Evolutionary conservation across 257 asterid genomes (phyloP).

Genomic region (Vinca minor): DNA sequence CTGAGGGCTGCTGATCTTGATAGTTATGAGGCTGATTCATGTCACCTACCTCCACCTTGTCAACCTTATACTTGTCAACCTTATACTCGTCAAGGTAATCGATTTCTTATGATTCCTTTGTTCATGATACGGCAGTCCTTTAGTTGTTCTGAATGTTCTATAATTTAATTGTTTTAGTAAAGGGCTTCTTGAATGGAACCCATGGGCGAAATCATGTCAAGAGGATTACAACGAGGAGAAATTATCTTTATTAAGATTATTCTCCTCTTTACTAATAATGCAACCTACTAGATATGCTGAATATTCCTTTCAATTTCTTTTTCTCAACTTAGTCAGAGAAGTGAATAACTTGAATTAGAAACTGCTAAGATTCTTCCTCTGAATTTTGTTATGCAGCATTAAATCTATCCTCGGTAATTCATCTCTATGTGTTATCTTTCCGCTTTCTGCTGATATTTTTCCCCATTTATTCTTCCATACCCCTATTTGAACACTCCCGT

Average conservation of each 20-base stretch:
- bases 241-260: neutral
- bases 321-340: too few species aligned
- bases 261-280: neutral
- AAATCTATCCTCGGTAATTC: too few species aligned
- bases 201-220: neutral
- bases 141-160: conserved; percentile 13
- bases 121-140: neutral
- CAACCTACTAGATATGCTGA: too few species aligned
- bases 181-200: neutral
- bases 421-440: too few species aligned
- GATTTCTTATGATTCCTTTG: conserved; percentile 2
- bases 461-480: too few species aligned
- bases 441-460: too few species aligned
- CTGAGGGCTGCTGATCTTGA: conserved; percentile 79
- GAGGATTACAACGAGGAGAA: neutral
- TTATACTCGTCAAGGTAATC: conserved; percentile 85
- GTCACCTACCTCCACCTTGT: conserved; percentile 97
- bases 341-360: too few species aligned
- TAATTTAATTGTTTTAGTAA: neutral
- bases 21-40: conserved; percentile 57
- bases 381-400: too few species aligned
- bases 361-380: too few species aligned
- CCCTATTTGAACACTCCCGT: too few species aligned
- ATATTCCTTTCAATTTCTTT: too few species aligned
- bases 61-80: conserved; percentile 97